Conservation (phyloP, 75 land plant species). For the Adiantum capillusveneris region DNA sequence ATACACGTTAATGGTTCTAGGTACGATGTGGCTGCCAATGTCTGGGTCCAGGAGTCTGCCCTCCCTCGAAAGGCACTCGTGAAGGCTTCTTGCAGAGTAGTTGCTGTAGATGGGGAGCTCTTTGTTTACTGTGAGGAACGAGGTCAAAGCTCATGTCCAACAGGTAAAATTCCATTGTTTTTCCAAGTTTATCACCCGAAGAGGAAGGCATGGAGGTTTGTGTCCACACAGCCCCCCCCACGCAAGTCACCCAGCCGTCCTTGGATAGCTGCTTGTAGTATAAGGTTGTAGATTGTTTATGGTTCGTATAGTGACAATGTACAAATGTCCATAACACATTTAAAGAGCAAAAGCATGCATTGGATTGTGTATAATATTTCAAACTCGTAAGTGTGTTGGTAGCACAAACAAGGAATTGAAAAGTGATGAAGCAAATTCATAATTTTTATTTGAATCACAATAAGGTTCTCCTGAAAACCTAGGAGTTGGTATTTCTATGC, state of each 20-base stretch:
- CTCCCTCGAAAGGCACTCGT: conserved; percentile 34
- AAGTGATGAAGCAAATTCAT: too few species aligned
- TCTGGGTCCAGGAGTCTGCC: conserved; percentile 52
- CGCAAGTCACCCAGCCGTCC: conserved; percentile 26
- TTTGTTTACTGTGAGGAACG: conserved; percentile 40
- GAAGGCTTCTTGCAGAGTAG: conserved; percentile 39
- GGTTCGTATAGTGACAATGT: conserved; percentile 31
- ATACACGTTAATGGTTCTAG: conserved; percentile 25
- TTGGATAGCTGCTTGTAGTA: conserved; percentile 53
- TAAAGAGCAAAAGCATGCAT: too few species aligned
- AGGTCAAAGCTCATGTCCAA: conserved; percentile 8
- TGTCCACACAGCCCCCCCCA: conserved; percentile 47
- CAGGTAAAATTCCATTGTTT: conserved; percentile 11
- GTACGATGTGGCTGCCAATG: conserved; percentile 50
- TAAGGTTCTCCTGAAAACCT: too few species aligned
- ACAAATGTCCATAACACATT: neutral
- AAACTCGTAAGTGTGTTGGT: too few species aligned
- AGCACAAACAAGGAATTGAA: too few species aligned
- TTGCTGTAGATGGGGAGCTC: conserved; percentile 56
- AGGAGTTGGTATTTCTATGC: too few species aligned
- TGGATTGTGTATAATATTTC: too few species aligned
- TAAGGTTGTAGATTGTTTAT: conserved; percentile 35
- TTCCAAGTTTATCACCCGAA: conserved; percentile 67
- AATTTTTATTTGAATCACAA: too few species aligned
- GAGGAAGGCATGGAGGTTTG: conserved; percentile 57